Conservation (phyloP, 495 filamentous ascomycete genomes). For the Geopyxis carbonaria region DNA sequence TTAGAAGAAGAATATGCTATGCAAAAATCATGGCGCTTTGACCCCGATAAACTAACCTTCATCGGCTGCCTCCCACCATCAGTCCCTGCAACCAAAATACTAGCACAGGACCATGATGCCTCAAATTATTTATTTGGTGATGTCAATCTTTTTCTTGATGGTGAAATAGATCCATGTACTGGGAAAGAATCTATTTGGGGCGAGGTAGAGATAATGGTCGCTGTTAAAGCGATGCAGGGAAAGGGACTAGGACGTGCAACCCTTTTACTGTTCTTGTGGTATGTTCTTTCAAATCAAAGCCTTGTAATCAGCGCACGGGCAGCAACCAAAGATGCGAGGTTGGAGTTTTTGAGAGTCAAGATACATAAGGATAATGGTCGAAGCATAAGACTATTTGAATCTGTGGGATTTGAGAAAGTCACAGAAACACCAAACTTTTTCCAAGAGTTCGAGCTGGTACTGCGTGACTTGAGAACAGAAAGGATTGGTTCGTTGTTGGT, state of each 20-base stretch:
- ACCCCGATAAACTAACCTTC: conserved; percentile 59
- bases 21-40: conserved; percentile 63
- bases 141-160: conserved; percentile 61
- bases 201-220: conserved; percentile 85
- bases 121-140: conserved; percentile 58
- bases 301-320: no score
- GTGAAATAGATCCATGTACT: conserved; percentile 22
- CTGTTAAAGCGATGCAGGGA: conserved; percentile 38
- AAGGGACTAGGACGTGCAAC: conserved; percentile 48
- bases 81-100: conserved; percentile 6
- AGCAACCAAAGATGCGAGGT: neutral
- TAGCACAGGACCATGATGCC: conserved; percentile 33
- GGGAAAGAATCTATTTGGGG: conserved; percentile 36
- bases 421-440: conserved; percentile 42
- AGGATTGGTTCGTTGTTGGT: no score
- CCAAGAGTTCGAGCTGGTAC: conserved; percentile 43
- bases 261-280: conserved; percentile 50
- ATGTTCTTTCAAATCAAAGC: conserved; percentile 30
- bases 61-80: conserved; percentile 39
- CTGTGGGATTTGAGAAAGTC: conserved; percentile 37
- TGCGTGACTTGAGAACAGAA: conserved; percentile 25
- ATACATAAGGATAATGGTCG: conserved; percentile 38
- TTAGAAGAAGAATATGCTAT: conserved; percentile 69
- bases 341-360: conserved; percentile 36
- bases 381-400: conserved; percentile 45